Evolutionary conservation across 441 rosid genomes (phyloP).

Genomic region (Isatis lusitanica): DNA sequence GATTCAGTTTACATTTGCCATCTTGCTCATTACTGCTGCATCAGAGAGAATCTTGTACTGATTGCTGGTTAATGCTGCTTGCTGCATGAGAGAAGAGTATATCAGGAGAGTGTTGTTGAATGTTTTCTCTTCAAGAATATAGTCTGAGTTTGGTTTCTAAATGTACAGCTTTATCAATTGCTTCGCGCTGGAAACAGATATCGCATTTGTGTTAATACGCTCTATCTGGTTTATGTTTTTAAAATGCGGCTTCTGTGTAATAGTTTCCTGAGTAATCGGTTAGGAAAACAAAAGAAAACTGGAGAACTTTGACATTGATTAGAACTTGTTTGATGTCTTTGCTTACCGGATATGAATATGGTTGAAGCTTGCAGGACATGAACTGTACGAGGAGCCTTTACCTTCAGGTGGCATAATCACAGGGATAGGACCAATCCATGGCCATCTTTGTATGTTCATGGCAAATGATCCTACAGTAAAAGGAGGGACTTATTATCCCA

Average conservation of each 20-base stretch:
- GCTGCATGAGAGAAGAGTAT: neutral
- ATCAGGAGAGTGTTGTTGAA: neutral
- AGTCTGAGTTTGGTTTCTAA: neutral
- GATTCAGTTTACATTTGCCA: neutral
- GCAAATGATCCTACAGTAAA: constrained; percentile 97
- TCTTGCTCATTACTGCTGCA: neutral
- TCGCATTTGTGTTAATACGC: neutral
- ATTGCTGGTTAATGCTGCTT: neutral
- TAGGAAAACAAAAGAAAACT: neutral
- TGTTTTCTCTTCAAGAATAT: neutral
- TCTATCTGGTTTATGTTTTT: neutral
- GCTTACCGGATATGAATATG: constrained; percentile 34
- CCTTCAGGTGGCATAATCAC: constrained; percentile 92
- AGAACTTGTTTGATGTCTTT: neutral
- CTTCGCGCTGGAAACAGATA: neutral
- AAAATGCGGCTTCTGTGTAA: neutral
- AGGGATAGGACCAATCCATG: constrained; percentile 92
- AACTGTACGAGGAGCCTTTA: constrained; percentile 72
- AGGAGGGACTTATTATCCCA: constrained; percentile 97
- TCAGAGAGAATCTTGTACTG: neutral
- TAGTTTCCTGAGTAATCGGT: neutral
- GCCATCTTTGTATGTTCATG: constrained; percentile 93
- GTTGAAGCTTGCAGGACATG: constrained; percentile 95
- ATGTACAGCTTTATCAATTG: neutral
- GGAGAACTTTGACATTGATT: neutral